A percentile compares a stretch with the other conserved stretches of the same genome.
phyloP scores from a whole-genome alignment of 2,329 filamentous ascomycete genomes.

The Exserohilum turcica region DNA sequence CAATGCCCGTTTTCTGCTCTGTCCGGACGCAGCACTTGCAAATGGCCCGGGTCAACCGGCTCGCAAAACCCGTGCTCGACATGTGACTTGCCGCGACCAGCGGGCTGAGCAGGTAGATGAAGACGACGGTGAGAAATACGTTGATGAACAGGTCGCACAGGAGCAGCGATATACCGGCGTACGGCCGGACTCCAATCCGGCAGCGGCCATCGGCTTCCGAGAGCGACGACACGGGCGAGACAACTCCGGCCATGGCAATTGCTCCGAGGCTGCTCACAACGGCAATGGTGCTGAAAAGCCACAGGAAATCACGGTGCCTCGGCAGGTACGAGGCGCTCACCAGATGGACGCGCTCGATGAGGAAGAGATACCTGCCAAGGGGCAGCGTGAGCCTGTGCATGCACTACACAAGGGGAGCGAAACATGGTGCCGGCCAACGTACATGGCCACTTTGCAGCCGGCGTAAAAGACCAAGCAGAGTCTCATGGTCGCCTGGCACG shows the following conservation, averaged over 20 bases:
- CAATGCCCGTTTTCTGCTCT: not conserved
- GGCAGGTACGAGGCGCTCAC: constrained; percentile 42
- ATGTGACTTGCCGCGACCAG: constrained; percentile 26
- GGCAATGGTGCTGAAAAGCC: constrained; percentile 37
- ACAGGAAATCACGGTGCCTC: constrained; percentile 44
- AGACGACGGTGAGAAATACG: constrained; percentile 47
- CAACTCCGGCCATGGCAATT: constrained; percentile 37
- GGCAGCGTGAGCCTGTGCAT: not conserved
- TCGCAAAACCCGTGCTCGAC: constrained; percentile 13
- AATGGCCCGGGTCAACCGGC: constrained; percentile 20
- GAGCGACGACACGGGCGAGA: constrained; percentile 41
- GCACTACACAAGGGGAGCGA: not conserved
- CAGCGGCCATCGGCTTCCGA: constrained; percentile 41
- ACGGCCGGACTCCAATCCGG: constrained; percentile 48
- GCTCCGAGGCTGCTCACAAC: constrained; percentile 35
- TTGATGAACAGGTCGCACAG: constrained; percentile 49
- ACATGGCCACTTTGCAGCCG: constrained; percentile 23
- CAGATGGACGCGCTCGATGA: constrained; percentile 50
- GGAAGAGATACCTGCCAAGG: constrained; percentile 46
- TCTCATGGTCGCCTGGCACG: constrained; percentile 44
- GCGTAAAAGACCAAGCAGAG: constrained; percentile 45
- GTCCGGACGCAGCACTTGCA: constrained; percentile 15
- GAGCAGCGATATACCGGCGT: constrained; percentile 45
- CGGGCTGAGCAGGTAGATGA: constrained; percentile 46
- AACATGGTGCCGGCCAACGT: not conserved